Evolutionary conservation across 495 filamentous ascomycete species (phyloP).

Genomic region (Venustampulla echinocandica): DNA sequence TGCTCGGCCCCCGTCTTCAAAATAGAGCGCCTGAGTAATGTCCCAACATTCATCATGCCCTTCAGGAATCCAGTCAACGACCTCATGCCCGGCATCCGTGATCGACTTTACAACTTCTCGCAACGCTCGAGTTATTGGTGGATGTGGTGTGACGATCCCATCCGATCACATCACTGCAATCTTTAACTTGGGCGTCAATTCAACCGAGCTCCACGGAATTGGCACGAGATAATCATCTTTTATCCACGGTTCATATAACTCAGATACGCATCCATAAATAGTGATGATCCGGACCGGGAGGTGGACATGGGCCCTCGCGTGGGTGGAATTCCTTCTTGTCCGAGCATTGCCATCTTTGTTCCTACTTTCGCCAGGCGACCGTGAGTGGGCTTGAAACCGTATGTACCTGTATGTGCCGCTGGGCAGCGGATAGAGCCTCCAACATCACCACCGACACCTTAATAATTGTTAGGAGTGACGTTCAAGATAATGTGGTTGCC

Average conservation of each 20-base stretch:
- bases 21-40: too few species aligned
- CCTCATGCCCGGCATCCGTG: slow-evolving; percentile 37
- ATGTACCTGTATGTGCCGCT: slow-evolving; percentile 52
- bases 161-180: slow-evolving; percentile 66
- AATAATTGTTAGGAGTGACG: slow-evolving; percentile 23
- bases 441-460: slow-evolving; percentile 64
- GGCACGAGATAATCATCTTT: slow-evolving; percentile 49
- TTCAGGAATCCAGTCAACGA: slow-evolving; percentile 60
- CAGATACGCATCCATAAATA: slow-evolving; percentile 55
- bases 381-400: slow-evolving; percentile 54
- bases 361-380: slow-evolving; percentile 49
- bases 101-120: slow-evolving; percentile 46
- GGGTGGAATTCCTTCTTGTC: slow-evolving; percentile 51
- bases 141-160: slow-evolving; percentile 61
- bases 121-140: slow-evolving; percentile 55
- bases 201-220: slow-evolving; percentile 47
- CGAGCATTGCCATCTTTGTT: slow-evolving; percentile 37
- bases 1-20: too few species aligned
- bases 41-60: slow-evolving; percentile 53
- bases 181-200: slow-evolving; percentile 43
- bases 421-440: slow-evolving; percentile 60
- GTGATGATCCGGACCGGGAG: slow-evolving; percentile 50
- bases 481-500: too few species aligned
- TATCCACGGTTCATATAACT: slow-evolving; percentile 54
- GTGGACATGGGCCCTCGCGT: slow-evolving; percentile 56